Percentiles rank a stretch among this genome's conserved stretches.
These are phyloP conservation scores for Dicorynia guianensis DNA, from an alignment of 306 rosid genomes.

Conservation along the genomic window DNA sequence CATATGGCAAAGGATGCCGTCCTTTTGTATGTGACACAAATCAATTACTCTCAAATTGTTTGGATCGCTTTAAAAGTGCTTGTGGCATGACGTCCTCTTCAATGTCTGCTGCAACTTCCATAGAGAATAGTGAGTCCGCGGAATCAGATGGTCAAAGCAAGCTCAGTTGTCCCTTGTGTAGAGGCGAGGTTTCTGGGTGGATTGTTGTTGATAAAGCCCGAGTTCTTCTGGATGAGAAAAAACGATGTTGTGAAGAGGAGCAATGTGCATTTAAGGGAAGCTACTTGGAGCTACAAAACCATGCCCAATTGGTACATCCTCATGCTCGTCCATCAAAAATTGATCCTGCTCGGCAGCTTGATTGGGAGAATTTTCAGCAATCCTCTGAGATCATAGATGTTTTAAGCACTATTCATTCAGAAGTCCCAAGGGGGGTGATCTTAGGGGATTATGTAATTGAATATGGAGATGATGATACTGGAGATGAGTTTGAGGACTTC, in stretches of 20 bases:
- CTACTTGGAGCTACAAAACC: constrained; percentile 74
- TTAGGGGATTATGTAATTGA: constrained; percentile 96
- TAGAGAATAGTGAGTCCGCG: constrained; percentile 45
- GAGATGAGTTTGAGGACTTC: constrained; percentile 89
- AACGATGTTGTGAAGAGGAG: constrained; percentile 84
- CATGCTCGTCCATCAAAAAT: constrained; percentile 88
- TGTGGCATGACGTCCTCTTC: constrained; percentile 62
- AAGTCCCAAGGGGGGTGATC: constrained; percentile 89
- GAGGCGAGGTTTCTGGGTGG: constrained; percentile 96
- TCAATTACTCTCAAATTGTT: constrained; percentile 89
- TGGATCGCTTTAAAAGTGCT: constrained; percentile 86
- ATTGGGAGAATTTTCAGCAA: constrained; percentile 98
- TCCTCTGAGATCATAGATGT: constrained; percentile 96
- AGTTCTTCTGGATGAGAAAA: constrained; percentile 71
- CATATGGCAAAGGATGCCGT: constrained; percentile 81
- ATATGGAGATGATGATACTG: constrained; percentile 84
- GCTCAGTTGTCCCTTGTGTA: constrained; percentile 87
- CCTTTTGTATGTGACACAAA: constrained; percentile 88
- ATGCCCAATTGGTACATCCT: constrained; percentile 88
- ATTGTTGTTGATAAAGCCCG: constrained; percentile 74
- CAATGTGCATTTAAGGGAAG: constrained; percentile 78
- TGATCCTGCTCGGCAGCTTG: constrained; percentile 93
- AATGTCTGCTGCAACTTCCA: constrained; percentile 47
- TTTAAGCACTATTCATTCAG: constrained; percentile 94
- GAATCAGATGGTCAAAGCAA: constrained; percentile 56